A percentile compares a stretch with the other conserved stretches of the same genome.
Evolutionary conservation across 2,329 filamentous ascomycete species (phyloP).

Genomic region (Penicillium sp.): DNA sequence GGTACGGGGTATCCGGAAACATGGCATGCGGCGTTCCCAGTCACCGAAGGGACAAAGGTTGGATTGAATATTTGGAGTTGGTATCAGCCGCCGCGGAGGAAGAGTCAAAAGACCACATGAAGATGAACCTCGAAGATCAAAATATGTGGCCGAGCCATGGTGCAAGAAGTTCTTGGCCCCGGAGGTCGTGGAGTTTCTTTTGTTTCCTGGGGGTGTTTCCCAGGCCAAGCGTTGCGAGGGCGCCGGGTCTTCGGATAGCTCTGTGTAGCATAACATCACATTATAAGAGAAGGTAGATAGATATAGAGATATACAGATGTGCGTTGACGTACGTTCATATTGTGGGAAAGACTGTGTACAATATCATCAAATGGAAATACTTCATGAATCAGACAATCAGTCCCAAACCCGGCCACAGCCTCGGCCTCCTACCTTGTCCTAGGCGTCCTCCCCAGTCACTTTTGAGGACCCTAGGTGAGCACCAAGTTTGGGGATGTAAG

Average conservation of each 20-base stretch:
- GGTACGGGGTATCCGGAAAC: conserved; percentile 58
- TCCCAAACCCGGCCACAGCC: background rate
- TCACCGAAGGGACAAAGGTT: conserved; percentile 56
- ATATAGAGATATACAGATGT: background rate
- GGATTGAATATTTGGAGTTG: conserved; percentile 66
- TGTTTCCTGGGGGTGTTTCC: background rate
- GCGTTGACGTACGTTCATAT: no score
- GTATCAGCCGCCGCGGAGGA: conserved; percentile 46
- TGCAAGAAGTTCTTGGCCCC: background rate
- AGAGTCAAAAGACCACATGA: background rate
- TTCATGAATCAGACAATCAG: background rate
- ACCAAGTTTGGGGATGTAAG: background rate
- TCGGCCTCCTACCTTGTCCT: background rate
- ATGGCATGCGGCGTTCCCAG: conserved; percentile 61
- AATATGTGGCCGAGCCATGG: background rate
- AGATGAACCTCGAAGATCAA: background rate
- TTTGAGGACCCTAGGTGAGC: no score
- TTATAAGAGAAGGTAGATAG: background rate
- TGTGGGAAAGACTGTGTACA: background rate
- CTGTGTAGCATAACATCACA: background rate
- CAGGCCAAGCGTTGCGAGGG: conserved; percentile 2
- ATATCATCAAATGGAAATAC: background rate
- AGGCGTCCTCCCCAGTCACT: background rate
- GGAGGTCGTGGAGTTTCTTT: background rate
- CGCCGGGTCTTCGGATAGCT: conserved; percentile 1